phyloP scores from a whole-genome alignment of 805 yeast genomes.

The Starmerella riodocensis region DNA sequence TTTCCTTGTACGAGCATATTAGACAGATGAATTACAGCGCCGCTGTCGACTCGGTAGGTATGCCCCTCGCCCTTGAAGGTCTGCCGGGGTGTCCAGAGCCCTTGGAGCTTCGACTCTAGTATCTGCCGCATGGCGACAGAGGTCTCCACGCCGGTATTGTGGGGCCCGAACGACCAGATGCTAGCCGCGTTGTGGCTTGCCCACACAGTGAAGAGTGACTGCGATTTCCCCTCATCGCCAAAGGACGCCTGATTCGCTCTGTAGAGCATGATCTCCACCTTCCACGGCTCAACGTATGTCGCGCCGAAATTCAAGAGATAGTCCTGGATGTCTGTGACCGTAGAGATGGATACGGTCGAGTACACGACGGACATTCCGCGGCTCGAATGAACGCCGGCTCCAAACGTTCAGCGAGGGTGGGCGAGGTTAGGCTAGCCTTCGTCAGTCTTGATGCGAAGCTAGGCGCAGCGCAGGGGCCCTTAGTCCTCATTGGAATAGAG shows the following conservation, averaged over 20 bases:
- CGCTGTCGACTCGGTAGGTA: constrained; percentile 40
- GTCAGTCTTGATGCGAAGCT: too few species aligned
- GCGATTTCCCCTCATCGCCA: constrained; percentile 8
- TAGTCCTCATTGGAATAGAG: too few species aligned
- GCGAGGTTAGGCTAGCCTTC: too few species aligned
- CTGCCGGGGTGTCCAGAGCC: constrained; percentile 60
- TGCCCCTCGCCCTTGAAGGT: constrained; percentile 62
- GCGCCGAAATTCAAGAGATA: constrained; percentile 57
- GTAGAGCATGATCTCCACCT: constrained; percentile 52
- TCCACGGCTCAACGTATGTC: constrained; percentile 49
- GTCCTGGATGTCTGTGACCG: constrained; percentile 60
- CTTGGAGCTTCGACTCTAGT: constrained; percentile 44
- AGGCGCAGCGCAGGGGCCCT: too few species aligned
- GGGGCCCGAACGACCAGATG: constrained; percentile 22
- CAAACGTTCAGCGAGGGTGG: too few species aligned
- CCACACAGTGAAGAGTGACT: constrained; percentile 25
- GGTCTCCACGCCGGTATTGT: constrained; percentile 27
- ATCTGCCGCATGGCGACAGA: constrained; percentile 38
- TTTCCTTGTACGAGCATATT: constrained; percentile 63
- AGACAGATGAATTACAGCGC: constrained; percentile 45
- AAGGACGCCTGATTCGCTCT: constrained; percentile 43
- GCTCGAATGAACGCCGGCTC: too few species aligned
- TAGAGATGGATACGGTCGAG: constrained; percentile 23
- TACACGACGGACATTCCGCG: constrained; percentile 15
- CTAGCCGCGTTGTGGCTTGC: constrained; percentile 24